Evolutionary conservation across 768 basidiomycete genomes (phyloP), one percentile per base, ranked within the genome.

Genomic region (Lepiota venenata): DNA sequence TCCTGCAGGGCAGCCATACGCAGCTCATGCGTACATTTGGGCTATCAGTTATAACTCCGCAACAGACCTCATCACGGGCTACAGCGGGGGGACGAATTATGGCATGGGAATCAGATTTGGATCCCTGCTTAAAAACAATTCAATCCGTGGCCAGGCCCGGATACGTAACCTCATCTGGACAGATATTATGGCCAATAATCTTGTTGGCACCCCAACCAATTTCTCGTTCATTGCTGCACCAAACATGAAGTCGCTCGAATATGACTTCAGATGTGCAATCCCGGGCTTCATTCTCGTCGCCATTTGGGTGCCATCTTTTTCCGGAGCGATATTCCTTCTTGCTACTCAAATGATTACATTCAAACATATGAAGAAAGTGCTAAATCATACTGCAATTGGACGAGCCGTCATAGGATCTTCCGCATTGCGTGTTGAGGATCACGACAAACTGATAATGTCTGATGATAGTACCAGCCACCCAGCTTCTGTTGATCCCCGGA

Each of bases 151-250:
- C 15, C 46, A 53, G 10, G 52, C 52, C 14, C 52, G 40, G 9
- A 53, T 53, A 2, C 52, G 52, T 10, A 53, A 53, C n/a, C 36
- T 53, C n/a, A 16, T 47, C 16, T 53, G 44, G 44, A 53, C 52
- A 35, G 52, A 53, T 32, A 47, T 53, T 5, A 46, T 53, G 44
- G 52, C 52, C 21, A 53, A 53, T 12, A 47, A 53, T n/a, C 4
- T 53, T 16, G 40, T 47, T 25, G 45, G 52, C 21, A 39, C 36
- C 18, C 43, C 22, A 22, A 40, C 11, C 10, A 53, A 38, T 21
- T 11, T 18, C 25, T 39, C 52, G 14, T 1, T 53, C 18, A 40
- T 20, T n/a, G 52, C 20, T 10, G 44, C 52, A 2, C 44, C 32
- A 2, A 36, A 53, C 20, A n/a, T 40, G n/a, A 53, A 29, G 45